These are phyloP conservation scores for Bruguiera parviflora DNA, from an alignment of 345 rosid genomes.

Conservation along the genomic window DNA sequence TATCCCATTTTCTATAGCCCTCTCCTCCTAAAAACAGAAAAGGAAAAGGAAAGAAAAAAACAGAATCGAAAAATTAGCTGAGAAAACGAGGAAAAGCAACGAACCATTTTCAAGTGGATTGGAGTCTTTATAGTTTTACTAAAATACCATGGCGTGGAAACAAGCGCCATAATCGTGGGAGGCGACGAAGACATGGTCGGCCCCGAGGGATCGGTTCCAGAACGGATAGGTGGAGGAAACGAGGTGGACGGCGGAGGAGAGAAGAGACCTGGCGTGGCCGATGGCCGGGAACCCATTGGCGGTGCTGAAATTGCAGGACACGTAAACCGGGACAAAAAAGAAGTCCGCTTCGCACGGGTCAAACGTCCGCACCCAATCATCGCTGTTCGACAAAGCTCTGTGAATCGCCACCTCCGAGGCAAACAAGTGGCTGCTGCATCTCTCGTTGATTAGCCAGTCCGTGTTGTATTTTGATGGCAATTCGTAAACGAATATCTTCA, in stretches of 20 bases:
- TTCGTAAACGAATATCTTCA: constrained; percentile 76
- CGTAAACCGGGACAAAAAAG: constrained; percentile 94
- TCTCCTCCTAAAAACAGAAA: constrained; percentile 52
- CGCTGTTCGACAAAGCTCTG: constrained; percentile 47
- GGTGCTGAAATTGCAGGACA: constrained; percentile 89
- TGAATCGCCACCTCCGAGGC: constrained; percentile 97
- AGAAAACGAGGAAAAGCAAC: not conserved
- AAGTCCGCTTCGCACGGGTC: constrained; percentile 84
- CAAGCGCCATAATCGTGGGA: constrained; percentile 95
- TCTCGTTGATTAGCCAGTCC: constrained; percentile 72
- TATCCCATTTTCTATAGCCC: constrained; percentile 71
- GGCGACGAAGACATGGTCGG: constrained; percentile 88
- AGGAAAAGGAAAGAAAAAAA: not conserved
- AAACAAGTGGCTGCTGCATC: constrained; percentile 82
- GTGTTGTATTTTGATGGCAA: constrained; percentile 70
- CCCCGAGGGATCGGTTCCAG: constrained; percentile 81
- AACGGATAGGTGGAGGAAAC: constrained; percentile 54
- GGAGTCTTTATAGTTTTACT: not conserved
- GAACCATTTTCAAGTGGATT: not conserved
- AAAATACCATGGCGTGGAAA: constrained; percentile 79
- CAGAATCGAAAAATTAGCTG: not conserved
- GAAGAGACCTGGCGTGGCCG: constrained; percentile 75
- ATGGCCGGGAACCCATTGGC: constrained; percentile 87
- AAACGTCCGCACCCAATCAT: constrained; percentile 51
- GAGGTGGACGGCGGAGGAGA: constrained; percentile 59